Evolutionary conservation across 2,329 filamentous ascomycete species (phyloP).

Genomic region (Neonectria sp.): DNA sequence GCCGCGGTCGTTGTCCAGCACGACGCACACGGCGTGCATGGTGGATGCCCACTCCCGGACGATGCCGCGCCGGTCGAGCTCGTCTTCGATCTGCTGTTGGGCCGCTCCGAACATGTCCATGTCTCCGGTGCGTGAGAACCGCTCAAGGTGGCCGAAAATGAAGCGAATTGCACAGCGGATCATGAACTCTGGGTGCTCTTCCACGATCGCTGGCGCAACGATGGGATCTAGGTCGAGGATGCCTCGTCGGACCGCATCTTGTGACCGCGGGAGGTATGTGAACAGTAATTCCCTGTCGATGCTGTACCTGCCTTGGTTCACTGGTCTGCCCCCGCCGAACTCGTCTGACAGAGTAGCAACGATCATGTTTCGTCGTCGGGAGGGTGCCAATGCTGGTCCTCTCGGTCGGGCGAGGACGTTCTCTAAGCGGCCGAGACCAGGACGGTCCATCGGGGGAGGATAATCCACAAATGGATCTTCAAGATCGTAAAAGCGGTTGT

Average conservation of each 20-base stretch:
- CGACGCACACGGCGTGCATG: conserved; percentile 45
- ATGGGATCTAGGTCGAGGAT: conserved; percentile 32
- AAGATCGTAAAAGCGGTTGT: background rate
- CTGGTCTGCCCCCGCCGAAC: background rate
- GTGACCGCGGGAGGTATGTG: conserved; percentile 33
- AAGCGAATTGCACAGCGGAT: conserved; percentile 36
- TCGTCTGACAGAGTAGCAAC: background rate
- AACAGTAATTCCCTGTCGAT: conserved; percentile 30
- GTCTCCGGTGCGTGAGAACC: conserved; percentile 24
- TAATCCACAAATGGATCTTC: background rate
- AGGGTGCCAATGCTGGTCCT: background rate
- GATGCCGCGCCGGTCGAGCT: conserved; percentile 1
- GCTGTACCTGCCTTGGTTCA: conserved; percentile 21
- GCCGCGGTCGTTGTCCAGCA: conserved; percentile 46
- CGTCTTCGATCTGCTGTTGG: conserved; percentile 29
- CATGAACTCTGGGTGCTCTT: conserved; percentile 9
- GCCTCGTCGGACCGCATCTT: conserved; percentile 28
- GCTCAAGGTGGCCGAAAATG: conserved; percentile 38
- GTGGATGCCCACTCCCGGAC: conserved; percentile 34
- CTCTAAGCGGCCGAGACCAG: background rate
- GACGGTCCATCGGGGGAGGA: background rate
- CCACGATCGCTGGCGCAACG: conserved; percentile 23
- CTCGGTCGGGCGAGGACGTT: background rate
- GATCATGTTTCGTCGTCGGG: background rate
- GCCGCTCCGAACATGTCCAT: conserved; percentile 38